Base-by-base conservation (phyloP, 805 yeast genomes). In the Debaryomyces maramus region DNA sequence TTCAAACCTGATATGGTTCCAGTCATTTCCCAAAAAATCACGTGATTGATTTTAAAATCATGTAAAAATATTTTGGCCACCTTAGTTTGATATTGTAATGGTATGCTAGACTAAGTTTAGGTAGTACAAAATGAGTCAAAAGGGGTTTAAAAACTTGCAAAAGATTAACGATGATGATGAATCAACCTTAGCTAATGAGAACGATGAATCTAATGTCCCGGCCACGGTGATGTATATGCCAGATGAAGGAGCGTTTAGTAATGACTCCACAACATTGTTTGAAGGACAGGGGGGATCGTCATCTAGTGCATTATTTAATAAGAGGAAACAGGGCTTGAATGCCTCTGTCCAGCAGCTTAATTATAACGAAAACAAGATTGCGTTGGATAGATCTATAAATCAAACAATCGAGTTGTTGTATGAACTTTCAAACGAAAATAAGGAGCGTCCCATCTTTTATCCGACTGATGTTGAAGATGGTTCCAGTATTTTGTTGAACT, bases 291-390 rank as follows among this genome's bases (percentile, higher is more conserved):
- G 40, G 11, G 66, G 62, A 18, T 50, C 55, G 18, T 43, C 57
- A 5, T 41, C 39, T 22, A 36, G 34, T 20, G 7, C 4, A 17
- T 30, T 40, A 22, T 36, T 19, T 5, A 30, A 19, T 13, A 26
- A 42, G 21, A 39, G 39, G 37, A 32, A 16, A 5, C 45, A 30
- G 22, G 46, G 70, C n/a, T 52, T 72, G 44, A 67, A 72, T 33
- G 69, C 83, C 1, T 83, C 88, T 38, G 58, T 84, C 22, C 79
- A 81, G 43, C 96, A 90, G 55, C 63, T 84, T 41, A 85, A 79
- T 45, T 91, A 85, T 58, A 88, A 88, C 55, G 81, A 83, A 50
- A 82, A 83, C 64, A 75, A 85, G 40, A 66, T 79, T 0, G 73
- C 83, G 0, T 66, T 90, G 40, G 83, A 80, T 43, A 67, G 85